A percentile compares a stretch with the other conserved stretches of the same genome.
These are phyloP conservation scores for Panicum virgatum DNA, from an alignment of 202 grass and related monocot species.

Conservation along the genomic window DNA sequence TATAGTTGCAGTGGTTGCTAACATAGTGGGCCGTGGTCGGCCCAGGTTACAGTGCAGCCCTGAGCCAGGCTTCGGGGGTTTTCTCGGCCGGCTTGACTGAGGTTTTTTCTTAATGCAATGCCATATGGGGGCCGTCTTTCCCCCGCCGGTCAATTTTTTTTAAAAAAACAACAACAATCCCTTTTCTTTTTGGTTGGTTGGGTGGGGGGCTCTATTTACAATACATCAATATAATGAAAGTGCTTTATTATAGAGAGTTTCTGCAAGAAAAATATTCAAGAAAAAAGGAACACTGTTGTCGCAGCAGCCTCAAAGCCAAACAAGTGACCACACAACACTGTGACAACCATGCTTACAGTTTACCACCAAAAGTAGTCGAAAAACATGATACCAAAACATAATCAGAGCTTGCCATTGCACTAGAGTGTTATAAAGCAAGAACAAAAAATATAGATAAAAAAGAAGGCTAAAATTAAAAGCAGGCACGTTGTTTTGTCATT, in stretches of 20 bases:
- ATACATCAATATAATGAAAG: neutral
- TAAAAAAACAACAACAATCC: conserved; percentile 13
- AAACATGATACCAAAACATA: neutral
- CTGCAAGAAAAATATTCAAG: neutral
- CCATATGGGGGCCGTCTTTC: too few species aligned
- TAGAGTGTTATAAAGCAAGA: neutral
- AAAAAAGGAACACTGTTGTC: neutral
- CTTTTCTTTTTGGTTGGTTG: too few species aligned
- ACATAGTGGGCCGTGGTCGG: too few species aligned
- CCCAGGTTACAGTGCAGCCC: too few species aligned
- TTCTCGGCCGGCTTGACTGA: too few species aligned
- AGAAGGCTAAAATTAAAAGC: neutral
- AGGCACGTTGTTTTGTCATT: neutral
- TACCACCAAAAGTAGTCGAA: neutral
- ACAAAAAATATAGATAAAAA: neutral
- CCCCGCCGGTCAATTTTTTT: too few species aligned
- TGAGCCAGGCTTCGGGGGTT: too few species aligned
- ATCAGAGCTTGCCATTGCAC: neutral
- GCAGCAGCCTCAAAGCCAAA: neutral
- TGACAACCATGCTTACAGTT: neutral
- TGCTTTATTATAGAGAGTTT: neutral
- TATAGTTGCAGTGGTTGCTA: too few species aligned
- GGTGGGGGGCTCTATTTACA: neutral
- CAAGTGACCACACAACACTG: neutral
- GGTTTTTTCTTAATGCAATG: too few species aligned